Conservation (phyloP, 129 eudicot genomes). For the Glebionis coronaria region DNA sequence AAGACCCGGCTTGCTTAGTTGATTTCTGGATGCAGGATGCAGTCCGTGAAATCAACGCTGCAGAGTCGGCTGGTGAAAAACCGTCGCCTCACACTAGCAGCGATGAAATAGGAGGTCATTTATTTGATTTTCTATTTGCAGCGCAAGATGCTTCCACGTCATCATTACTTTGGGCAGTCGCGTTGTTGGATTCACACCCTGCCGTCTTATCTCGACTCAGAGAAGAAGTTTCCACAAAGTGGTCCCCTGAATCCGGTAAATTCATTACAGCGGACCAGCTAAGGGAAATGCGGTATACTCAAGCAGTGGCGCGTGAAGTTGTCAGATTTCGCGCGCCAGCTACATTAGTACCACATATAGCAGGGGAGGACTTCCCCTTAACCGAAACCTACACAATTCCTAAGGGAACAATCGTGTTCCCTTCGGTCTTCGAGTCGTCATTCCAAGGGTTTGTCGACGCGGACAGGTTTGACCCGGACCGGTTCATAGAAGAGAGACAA, state of each 20-base stretch:
- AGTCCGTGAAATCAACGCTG: slow-evolving; percentile 36
- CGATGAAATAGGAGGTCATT: slow-evolving; percentile 59
- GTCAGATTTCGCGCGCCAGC: slow-evolving; percentile 72
- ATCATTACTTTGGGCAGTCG: slow-evolving; percentile 79
- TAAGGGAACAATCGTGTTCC: slow-evolving; percentile 78
- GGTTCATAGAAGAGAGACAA: slow-evolving; percentile 59
- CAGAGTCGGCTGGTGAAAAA: slow-evolving; percentile 22
- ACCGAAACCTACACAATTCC: slow-evolving; percentile 62
- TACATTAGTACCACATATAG: slow-evolving; percentile 82
- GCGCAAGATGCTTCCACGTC: slow-evolving; percentile 92
- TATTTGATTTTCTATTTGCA: slow-evolving; percentile 81
- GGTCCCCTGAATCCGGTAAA: slow-evolving; percentile 49
- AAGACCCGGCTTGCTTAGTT: background rate
- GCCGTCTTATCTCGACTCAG: slow-evolving; percentile 47
- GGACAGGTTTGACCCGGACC: slow-evolving; percentile 85
- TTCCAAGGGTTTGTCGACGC: slow-evolving; percentile 78
- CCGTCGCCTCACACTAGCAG: slow-evolving; percentile 36
- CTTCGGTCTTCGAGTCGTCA: slow-evolving; percentile 81
- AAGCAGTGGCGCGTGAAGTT: slow-evolving; percentile 83
- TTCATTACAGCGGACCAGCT: slow-evolving; percentile 55
- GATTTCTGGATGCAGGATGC: slow-evolving; percentile 91
- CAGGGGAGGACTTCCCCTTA: slow-evolving; percentile 67
- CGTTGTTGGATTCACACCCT: slow-evolving; percentile 64
- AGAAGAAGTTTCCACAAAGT: slow-evolving; percentile 44
- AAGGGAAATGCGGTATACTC: slow-evolving; percentile 71